A percentile compares a stretch with the other conserved stretches of the same genome.
Evolutionary conservation across 306 rosid species (phyloP).

Genomic region (Cercis canadensis): DNA sequence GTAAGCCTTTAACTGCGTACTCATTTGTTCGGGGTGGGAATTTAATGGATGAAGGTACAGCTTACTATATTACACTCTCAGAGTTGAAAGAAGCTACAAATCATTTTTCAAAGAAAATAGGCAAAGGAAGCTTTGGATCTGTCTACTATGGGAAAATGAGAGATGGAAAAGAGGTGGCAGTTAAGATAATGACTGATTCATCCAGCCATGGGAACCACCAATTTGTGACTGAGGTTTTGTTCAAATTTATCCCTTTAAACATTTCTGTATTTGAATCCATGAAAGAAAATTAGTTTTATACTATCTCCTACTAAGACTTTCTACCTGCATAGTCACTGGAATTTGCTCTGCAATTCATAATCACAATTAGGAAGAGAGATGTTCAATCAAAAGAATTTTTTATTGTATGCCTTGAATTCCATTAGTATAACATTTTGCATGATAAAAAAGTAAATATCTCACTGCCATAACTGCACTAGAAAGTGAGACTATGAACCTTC

Average conservation of each 20-base stretch:
- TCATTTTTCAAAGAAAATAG: constrained; percentile 74
- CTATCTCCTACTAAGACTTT: background rate
- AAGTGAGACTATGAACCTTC: constrained; percentile 21
- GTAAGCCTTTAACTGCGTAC: constrained; percentile 64
- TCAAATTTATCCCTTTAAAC: constrained; percentile 23
- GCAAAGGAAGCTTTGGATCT: constrained; percentile 95
- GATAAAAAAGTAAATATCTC: background rate
- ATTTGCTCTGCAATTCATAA: background rate
- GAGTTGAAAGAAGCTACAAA: constrained; percentile 84
- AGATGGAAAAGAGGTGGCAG: constrained; percentile 99
- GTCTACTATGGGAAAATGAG: constrained; percentile 93
- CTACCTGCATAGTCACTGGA: background rate
- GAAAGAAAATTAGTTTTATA: constrained; percentile 7
- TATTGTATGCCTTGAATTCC: constrained; percentile 2
- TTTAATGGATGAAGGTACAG: constrained; percentile 84
- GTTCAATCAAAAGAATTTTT: constrained; percentile 15
- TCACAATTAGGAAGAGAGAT: background rate
- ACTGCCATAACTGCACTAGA: background rate
- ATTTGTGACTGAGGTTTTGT: constrained; percentile 81
- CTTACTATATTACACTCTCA: constrained; percentile 71
- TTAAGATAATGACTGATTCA: constrained; percentile 87
- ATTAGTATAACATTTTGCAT: background rate
- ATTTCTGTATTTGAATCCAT: constrained; percentile 23
- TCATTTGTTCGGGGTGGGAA: constrained; percentile 62
- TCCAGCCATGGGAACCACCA: constrained; percentile 81